A percentile compares a stretch with the other conserved stretches of the same genome.
Evolutionary conservation across 1,284 basidiomycete species (phyloP).

Genomic region (Ceratobasidium sp.): DNA sequence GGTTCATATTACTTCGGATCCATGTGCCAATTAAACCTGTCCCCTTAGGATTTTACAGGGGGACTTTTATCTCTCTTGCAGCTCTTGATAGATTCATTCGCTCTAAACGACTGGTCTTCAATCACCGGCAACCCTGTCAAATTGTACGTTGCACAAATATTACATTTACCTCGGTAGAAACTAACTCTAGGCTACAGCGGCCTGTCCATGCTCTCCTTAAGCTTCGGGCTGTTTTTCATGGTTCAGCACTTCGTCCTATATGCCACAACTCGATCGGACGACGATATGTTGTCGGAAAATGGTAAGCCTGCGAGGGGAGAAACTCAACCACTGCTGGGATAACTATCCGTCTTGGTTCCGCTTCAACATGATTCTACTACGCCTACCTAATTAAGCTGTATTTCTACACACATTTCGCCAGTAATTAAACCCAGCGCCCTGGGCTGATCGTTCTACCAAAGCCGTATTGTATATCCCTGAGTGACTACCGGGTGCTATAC

Average conservation of each 20-base stretch:
- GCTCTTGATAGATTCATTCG: constrained; percentile 50
- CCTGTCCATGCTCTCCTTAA: constrained; percentile 57
- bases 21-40: neutral
- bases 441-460: constrained; percentile 6
- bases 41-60: constrained; percentile 55
- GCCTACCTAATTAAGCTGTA: neutral
- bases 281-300: constrained; percentile 17
- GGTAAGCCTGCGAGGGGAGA: constrained; percentile 13
- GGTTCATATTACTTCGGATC: neutral
- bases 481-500: constrained; percentile 13
- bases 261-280: constrained; percentile 17
- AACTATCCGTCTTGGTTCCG: neutral
- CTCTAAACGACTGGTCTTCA: constrained; percentile 50
- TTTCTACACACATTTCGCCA: neutral
- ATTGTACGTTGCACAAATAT: constrained; percentile 49
- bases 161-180: neutral
- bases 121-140: constrained; percentile 53
- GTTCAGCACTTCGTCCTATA: constrained; percentile 60
- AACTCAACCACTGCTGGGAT: constrained; percentile 32
- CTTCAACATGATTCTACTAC: constrained; percentile 1
- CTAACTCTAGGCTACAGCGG: constrained; percentile 52
- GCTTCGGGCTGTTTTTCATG: constrained; percentile 58
- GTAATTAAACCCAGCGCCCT: neutral
- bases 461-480: neutral
- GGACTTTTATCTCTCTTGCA: constrained; percentile 56